phyloP scores from a whole-genome alignment of 495 filamentous ascomycete genomes.

The Wilcoxina mikolae region DNA sequence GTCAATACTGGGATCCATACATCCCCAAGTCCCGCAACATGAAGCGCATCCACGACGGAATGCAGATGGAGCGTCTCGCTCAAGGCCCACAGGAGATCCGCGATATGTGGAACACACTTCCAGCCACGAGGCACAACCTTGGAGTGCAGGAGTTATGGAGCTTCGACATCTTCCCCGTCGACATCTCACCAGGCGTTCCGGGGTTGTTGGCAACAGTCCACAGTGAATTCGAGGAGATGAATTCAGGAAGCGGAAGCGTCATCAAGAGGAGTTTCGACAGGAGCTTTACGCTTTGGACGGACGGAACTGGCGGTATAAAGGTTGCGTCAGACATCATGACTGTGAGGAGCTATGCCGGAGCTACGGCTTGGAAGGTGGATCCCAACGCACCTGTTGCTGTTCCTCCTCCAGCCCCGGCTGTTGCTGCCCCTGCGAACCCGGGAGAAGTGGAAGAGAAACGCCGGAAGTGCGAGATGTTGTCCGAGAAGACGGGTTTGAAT shows the following conservation, averaged over 20 bases:
- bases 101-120: slow-evolving; percentile 52
- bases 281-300: slow-evolving; percentile 69
- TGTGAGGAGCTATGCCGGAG: slow-evolving; percentile 50
- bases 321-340: slow-evolving; percentile 69
- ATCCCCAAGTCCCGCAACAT: slow-evolving; percentile 73
- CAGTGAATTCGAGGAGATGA: slow-evolving; percentile 67
- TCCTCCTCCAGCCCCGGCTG: slow-evolving; percentile 10
- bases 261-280: slow-evolving; percentile 67
- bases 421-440: slow-evolving; percentile 10
- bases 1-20: slow-evolving; percentile 52
- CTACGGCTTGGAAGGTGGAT: slow-evolving; percentile 43
- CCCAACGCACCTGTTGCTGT: slow-evolving; percentile 14
- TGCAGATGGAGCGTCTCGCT: slow-evolving; percentile 48
- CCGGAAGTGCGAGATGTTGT: slow-evolving; percentile 43
- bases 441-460: slow-evolving; percentile 43
- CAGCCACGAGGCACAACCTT: slow-evolving; percentile 60
- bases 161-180: slow-evolving; percentile 66
- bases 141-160: slow-evolving; percentile 50
- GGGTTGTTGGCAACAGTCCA: slow-evolving; percentile 56
- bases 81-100: slow-evolving; percentile 51
- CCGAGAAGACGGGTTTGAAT: slow-evolving; percentile 55
- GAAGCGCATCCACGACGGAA: slow-evolving; percentile 45
- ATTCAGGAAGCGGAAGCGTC: slow-evolving; percentile 38
- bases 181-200: slow-evolving; percentile 54
- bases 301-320: slow-evolving; percentile 47